Conservation (phyloP, 208 protist species). For the Leishmania gerbilli region DNA sequence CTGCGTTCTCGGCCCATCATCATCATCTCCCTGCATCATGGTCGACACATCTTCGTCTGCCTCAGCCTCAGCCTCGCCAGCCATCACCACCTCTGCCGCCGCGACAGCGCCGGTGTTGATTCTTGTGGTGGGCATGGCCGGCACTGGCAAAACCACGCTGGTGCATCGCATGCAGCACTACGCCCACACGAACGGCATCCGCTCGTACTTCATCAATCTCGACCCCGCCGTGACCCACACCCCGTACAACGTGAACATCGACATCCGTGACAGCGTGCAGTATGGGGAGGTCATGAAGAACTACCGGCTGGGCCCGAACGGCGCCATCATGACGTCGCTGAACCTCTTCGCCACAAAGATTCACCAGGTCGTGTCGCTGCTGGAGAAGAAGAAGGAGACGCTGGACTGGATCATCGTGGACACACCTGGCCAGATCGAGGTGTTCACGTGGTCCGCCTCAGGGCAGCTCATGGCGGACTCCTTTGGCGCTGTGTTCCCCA, state of each 20-base stretch:
- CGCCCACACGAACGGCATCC: constrained; percentile 67
- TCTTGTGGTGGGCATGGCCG: constrained; percentile 99
- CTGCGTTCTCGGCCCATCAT: background rate
- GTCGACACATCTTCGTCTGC: constrained; percentile 1
- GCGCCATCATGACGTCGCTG: constrained; percentile 98
- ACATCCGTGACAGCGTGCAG: constrained; percentile 99
- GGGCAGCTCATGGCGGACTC: constrained; percentile 98
- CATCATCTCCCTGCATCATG: background rate
- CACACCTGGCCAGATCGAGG: constrained; percentile 99
- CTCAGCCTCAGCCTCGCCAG: constrained; percentile 4
- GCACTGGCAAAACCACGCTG: constrained; percentile 98
- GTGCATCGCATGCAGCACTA: constrained; percentile 97
- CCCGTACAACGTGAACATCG: constrained; percentile 97
- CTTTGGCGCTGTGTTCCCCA: constrained; percentile 94
- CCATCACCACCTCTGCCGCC: background rate
- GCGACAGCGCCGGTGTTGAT: constrained; percentile 87
- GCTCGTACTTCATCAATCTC: constrained; percentile 97
- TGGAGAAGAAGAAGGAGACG: constrained; percentile 74
- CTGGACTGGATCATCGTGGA: constrained; percentile 98
- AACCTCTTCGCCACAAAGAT: constrained; percentile 99
- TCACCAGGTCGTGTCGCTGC: constrained; percentile 95
- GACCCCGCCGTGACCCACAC: constrained; percentile 97
- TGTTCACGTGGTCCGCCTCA: constrained; percentile 98
- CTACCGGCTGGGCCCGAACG: constrained; percentile 98
- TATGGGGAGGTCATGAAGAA: constrained; percentile 99